Conservation (phyloP, 495 filamentous ascomycete genomes). For the Pyrenula aspistea region DNA sequence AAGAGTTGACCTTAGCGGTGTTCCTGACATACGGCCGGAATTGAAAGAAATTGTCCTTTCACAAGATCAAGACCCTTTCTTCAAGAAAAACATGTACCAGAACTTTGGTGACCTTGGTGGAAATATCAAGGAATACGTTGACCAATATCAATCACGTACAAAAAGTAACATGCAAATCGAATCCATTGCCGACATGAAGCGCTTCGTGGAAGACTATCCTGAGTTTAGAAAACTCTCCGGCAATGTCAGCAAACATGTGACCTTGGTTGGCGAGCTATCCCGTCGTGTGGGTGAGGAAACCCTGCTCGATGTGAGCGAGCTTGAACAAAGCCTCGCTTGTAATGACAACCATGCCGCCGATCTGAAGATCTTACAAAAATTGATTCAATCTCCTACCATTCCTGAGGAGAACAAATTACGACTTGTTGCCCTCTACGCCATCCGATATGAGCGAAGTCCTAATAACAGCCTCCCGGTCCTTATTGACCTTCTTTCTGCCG, state of each 20-base stretch:
- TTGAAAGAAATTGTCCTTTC: constrained; percentile 91
- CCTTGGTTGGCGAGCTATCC: constrained; percentile 85
- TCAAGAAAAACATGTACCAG: constrained; percentile 99
- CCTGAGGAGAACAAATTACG: constrained; percentile 70
- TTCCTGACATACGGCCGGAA: constrained; percentile 83
- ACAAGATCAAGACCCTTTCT: constrained; percentile 97
- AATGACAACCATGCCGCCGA: constrained; percentile 87
- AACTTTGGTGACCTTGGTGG: constrained; percentile 96
- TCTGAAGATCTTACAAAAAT: constrained; percentile 75
- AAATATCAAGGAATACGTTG: constrained; percentile 97
- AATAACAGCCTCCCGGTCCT: constrained; percentile 69
- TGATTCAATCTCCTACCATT: constrained; percentile 66
- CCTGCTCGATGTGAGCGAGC: constrained; percentile 84
- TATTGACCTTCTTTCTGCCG: constrained; percentile 70
- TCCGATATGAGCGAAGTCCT: constrained; percentile 81
- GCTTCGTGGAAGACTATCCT: constrained; percentile 96
- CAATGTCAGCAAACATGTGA: constrained; percentile 97
- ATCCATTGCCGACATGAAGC: constrained; percentile 96
- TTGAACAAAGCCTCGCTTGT: constrained; percentile 93
- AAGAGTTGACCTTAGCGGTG: constrained; percentile 71
- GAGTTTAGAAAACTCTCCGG: constrained; percentile 94
- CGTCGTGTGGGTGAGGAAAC: constrained; percentile 72
- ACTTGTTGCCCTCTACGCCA: constrained; percentile 79
- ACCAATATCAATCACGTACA: constrained; percentile 92
- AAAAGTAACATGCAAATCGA: constrained; percentile 90